Percentiles rank a stretch among this genome's conserved stretches.
Conservation (phyloP, 1,284 basidiomycete species). For the Gymnopus androsaceus region DNA sequence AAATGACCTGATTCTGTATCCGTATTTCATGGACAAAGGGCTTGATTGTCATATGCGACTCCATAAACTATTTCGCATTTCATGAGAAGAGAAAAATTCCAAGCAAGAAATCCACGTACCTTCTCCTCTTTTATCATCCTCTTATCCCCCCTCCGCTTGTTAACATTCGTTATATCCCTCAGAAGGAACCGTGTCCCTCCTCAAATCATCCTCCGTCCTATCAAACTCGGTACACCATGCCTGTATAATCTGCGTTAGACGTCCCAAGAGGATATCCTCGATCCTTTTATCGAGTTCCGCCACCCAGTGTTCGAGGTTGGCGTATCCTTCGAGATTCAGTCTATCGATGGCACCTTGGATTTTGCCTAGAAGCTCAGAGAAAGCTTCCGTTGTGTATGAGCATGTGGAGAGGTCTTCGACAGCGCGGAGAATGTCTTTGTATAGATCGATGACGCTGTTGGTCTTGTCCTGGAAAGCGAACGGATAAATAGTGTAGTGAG, state of each 20-base stretch:
- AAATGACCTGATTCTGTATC: constrained; percentile 98
- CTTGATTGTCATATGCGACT: constrained; percentile 72
- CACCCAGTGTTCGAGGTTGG: constrained; percentile 97
- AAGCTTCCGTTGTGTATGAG: constrained; percentile 80
- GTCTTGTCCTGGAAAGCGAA: constrained; percentile 78
- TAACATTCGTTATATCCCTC: not conserved
- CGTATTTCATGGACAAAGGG: constrained; percentile 92
- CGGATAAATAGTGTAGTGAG: not conserved
- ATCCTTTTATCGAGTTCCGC: constrained; percentile 86
- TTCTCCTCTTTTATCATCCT: constrained; percentile 65
- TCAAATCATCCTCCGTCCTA: constrained; percentile 53
- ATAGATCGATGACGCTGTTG: constrained; percentile 89
- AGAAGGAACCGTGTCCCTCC: constrained; percentile 48
- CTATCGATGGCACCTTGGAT: constrained; percentile 93
- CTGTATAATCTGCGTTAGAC: constrained; percentile 79
- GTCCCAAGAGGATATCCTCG: constrained; percentile 78
- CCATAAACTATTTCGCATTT: constrained; percentile 50
- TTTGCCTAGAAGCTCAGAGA: constrained; percentile 75
- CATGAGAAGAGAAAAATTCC: too few relatives aligned
- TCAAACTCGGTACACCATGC: constrained; percentile 74
- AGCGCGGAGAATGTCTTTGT: constrained; percentile 81
- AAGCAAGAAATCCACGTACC: constrained; percentile 37
- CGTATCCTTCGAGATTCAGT: constrained; percentile 94
- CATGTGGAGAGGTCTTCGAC: constrained; percentile 90
- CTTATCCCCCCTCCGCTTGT: constrained; percentile 48